Evolutionary conservation across 257 asterid genomes (phyloP).

Genomic region (Gentiana dahurica): DNA sequence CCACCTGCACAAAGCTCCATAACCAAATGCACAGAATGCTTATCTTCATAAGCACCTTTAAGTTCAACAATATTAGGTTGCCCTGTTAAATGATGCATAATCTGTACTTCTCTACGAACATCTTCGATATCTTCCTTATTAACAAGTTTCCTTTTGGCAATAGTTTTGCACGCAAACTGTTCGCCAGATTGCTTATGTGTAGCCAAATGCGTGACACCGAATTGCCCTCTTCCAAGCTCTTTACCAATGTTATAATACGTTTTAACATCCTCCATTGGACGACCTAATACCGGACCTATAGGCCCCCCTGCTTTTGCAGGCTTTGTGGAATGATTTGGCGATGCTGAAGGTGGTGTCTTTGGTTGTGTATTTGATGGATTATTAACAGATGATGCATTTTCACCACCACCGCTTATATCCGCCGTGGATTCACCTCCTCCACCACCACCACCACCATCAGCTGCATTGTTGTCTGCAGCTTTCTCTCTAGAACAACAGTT

Average conservation of each 20-base stretch:
- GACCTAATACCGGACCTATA: slow-evolving; percentile 61
- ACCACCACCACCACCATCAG: background rate
- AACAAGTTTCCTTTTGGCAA: slow-evolving; percentile 77
- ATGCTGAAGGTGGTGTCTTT: slow-evolving; percentile 17
- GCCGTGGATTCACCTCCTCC: slow-evolving; percentile 9
- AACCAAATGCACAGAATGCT: slow-evolving; percentile 75
- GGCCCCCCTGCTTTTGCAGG: slow-evolving; percentile 32
- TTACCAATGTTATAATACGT: slow-evolving; percentile 58
- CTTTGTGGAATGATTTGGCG: slow-evolving; percentile 16
- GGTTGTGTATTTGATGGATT: slow-evolving; percentile 4
- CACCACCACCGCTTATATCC: background rate
- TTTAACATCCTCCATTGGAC: slow-evolving; percentile 76
- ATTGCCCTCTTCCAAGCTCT: slow-evolving; percentile 85
- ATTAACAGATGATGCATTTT: background rate
- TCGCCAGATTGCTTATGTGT: slow-evolving; percentile 70
- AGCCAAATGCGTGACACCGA: slow-evolving; percentile 77
- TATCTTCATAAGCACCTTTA: slow-evolving; percentile 84
- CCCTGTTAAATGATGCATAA: slow-evolving; percentile 83
- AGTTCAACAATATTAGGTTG: slow-evolving; percentile 71
- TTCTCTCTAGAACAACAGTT: slow-evolving; percentile 48
- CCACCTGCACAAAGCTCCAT: slow-evolving; percentile 96
- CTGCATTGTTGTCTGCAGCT: slow-evolving; percentile 18
- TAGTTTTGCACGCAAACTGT: slow-evolving; percentile 75
- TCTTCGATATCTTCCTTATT: slow-evolving; percentile 84
- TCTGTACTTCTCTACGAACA: slow-evolving; percentile 77